phyloP scores from a whole-genome alignment of 305 asterid genomes.

The Caryopteris hybrid region DNA sequence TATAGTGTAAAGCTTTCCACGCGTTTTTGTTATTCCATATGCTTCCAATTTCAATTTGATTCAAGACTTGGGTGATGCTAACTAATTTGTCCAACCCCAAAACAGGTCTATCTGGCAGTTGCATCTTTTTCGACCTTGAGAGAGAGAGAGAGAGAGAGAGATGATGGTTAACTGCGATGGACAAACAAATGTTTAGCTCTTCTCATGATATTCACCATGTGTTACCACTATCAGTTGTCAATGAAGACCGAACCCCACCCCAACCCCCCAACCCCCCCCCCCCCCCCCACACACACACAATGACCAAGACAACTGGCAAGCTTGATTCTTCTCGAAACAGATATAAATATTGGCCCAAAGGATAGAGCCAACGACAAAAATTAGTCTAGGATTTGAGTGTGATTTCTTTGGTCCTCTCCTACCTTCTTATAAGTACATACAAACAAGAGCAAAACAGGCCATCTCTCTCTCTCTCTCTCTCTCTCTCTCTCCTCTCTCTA shows the following conservation, averaged over 20 bases:
- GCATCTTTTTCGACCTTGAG: too few species aligned
- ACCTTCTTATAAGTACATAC: conserved; percentile 36
- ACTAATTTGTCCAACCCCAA: too few species aligned
- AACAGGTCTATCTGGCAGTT: too few species aligned
- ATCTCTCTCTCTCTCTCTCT: background rate
- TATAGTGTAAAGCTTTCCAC: too few species aligned
- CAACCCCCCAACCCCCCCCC: too few species aligned
- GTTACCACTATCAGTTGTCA: background rate
- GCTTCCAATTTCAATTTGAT: too few species aligned
- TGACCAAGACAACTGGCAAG: conserved; percentile 53
- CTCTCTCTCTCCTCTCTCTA: background rate
- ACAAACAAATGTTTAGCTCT: too few species aligned
- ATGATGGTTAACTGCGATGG: too few species aligned
- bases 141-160: too few species aligned
- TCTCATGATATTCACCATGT: too few species aligned
- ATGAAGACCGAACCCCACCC: background rate
- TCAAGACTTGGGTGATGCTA: too few species aligned
- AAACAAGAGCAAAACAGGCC: conserved; percentile 10
- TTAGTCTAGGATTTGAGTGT: conserved; percentile 51
- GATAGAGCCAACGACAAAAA: conserved; percentile 58
- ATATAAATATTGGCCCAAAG: conserved; percentile 31
- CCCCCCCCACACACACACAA: background rate
- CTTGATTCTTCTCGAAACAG: conserved; percentile 42
- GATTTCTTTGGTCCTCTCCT: conserved; percentile 32
- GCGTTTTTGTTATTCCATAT: too few species aligned